Percentiles rank a stretch among this genome's conserved stretches.
These are phyloP conservation scores for Melanomma pulvis-pyrius DNA, from an alignment of 495 filamentous ascomycete species.

Conservation along the genomic window DNA sequence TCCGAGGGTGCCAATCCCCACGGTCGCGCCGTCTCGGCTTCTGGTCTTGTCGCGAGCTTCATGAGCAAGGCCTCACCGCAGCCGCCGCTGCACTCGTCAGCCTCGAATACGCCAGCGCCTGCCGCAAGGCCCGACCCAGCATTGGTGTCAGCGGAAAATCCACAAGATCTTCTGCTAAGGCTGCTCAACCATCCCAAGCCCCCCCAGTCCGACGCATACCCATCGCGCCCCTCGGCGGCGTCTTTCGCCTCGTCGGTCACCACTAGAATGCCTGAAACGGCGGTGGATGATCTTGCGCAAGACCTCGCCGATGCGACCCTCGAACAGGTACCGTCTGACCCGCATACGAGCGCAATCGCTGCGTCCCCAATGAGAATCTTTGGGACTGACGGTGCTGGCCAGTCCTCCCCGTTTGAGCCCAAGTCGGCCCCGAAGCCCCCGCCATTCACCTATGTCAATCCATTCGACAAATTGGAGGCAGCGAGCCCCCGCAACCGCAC, in stretches of 20 bases:
- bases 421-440: slow-evolving; percentile 47
- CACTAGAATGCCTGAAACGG: slow-evolving; percentile 31
- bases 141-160: slow-evolving; percentile 45
- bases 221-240: slow-evolving; percentile 1
- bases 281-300: slow-evolving; percentile 35
- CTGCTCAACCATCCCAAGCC: slow-evolving; percentile 64
- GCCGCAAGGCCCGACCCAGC: slow-evolving; percentile 25
- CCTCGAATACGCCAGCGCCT: slow-evolving; percentile 38
- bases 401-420: slow-evolving; percentile 46
- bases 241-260: slow-evolving; percentile 11
- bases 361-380: slow-evolving; percentile 21
- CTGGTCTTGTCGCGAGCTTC: slow-evolving; percentile 66
- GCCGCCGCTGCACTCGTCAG: slow-evolving; percentile 42
- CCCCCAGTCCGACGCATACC: slow-evolving; percentile 28
- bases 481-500: slow-evolving; percentile 65
- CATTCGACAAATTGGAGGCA: slow-evolving; percentile 73
- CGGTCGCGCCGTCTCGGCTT: slow-evolving; percentile 60
- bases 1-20: slow-evolving; percentile 15
- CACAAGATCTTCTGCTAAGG: slow-evolving; percentile 67
- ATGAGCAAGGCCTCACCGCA: slow-evolving; percentile 45
- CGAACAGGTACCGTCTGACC: slow-evolving; percentile 29
- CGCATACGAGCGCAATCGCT: not conserved
- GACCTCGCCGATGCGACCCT: slow-evolving; percentile 31
- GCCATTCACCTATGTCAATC: slow-evolving; percentile 77
- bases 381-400: slow-evolving; percentile 51